Evolutionary conservation across 2,329 filamentous ascomycete species (phyloP).

Genomic region (Fusarium avenaceum): DNA sequence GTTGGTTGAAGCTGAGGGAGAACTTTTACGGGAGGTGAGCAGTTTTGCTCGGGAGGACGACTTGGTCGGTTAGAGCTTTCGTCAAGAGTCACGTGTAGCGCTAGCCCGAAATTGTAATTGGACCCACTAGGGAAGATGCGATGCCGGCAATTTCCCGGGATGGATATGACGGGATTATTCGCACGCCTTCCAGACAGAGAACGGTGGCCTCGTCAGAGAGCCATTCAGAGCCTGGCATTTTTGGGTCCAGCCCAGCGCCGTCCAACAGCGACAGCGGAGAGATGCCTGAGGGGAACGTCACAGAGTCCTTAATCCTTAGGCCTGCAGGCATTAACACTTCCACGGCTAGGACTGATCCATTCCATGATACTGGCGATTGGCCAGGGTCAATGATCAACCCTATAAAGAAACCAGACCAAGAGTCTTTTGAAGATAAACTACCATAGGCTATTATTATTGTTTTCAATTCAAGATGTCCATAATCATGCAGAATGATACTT

Average conservation of each 20-base stretch:
- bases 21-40: slow-evolving; percentile 63
- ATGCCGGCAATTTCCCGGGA: slow-evolving; percentile 53
- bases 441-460: not conserved
- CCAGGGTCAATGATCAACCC: too few relatives aligned
- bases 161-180: slow-evolving; percentile 47
- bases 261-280: slow-evolving; percentile 17
- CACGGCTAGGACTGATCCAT: not conserved
- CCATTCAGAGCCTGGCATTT: slow-evolving; percentile 17
- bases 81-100: slow-evolving; percentile 55
- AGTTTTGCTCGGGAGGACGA: slow-evolving; percentile 62
- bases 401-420: not conserved
- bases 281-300: slow-evolving; percentile 22
- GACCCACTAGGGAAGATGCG: slow-evolving; percentile 44
- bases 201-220: slow-evolving; percentile 31
- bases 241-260: slow-evolving; percentile 9
- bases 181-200: slow-evolving; percentile 21
- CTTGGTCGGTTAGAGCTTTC: slow-evolving; percentile 62
- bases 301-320: slow-evolving; percentile 15
- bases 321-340: slow-evolving; percentile 7
- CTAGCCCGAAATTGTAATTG: slow-evolving; percentile 50
- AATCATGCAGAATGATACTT: not conserved
- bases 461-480: too few relatives aligned
- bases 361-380: not conserved
- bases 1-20: slow-evolving; percentile 64
- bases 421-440: not conserved